Evolutionary conservation across 2,329 filamentous ascomycete species (phyloP), one percentile per base, ranked within the genome.

Genomic region (Septoria linicola): DNA sequence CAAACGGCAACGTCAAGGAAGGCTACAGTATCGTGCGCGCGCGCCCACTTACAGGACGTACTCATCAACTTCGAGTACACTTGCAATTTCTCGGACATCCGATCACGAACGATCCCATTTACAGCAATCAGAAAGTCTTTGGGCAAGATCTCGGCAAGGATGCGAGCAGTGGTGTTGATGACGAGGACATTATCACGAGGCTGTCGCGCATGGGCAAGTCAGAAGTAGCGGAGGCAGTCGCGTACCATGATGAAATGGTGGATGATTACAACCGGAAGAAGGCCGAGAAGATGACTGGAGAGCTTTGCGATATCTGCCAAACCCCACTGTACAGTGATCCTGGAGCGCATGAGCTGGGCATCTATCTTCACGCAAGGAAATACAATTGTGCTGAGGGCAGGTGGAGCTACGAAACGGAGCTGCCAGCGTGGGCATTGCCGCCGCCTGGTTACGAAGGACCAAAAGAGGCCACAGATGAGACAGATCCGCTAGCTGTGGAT

Each of bases 51-150:
- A 99, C 93, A 0, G 93, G 93, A 0, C 82, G 93, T 43, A 99
- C 93, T 10, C 93, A 99, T 66, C 93, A 99, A 69, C 80, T 99
- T 41, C 84, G 93, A 27, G 93, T 99, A 14, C 93, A 99, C 65
- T 78, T 99, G 13, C 93, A 99, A 67, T 95, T 89, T 69, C 76
- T 99, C 3, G 93, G 93, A 1, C 88, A 97, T 66, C 93, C 93
- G 1, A 97, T 99, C 61, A 85, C 89, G 58, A 99, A 99, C 69
- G 93, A 99, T 66, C 93, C 93, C 6, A 97, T 99, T 62, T 99
- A 99, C 70, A 90, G 89, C 63, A 99, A 99, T 67, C 84, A 89
- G 66, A 84, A 84, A 51, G 93, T 99, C 8, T 99, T 95, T 77
- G 93, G 93, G 0, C 76, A 85, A 1, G 80, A 85, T 8, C 81